A percentile compares a stretch with the other conserved stretches of the same genome.
These are phyloP conservation scores for Cerrena zonata DNA, from an alignment of 1,284 basidiomycete genomes.

Conservation along the genomic window DNA sequence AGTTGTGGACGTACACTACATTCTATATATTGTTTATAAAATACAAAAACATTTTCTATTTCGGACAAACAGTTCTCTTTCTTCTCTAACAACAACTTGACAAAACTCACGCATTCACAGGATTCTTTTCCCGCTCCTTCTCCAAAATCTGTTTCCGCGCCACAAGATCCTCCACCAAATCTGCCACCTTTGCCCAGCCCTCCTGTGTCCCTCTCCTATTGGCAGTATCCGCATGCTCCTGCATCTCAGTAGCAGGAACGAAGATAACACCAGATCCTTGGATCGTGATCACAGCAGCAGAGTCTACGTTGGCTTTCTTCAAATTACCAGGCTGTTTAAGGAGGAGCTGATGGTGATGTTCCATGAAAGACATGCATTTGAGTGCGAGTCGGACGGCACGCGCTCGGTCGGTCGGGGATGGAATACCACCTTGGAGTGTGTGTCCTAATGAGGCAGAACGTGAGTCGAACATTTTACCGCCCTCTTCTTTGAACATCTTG, in stretches of 20 bases:
- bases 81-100: too few species aligned
- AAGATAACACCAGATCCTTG: constrained; percentile 76
- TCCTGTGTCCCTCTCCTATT: constrained; percentile 74
- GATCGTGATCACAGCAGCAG: constrained; percentile 88
- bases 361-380: constrained; percentile 92
- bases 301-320: constrained; percentile 53
- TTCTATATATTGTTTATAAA: too few species aligned
- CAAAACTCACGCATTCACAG: too few species aligned
- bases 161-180: constrained; percentile 67
- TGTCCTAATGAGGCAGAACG: constrained; percentile 92
- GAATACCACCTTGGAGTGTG: constrained; percentile 91
- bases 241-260: constrained; percentile 81
- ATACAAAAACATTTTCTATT: too few species aligned
- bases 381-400: constrained; percentile 86
- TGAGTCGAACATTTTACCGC: constrained; percentile 86
- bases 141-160: constrained; percentile 51
- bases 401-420: constrained; percentile 89
- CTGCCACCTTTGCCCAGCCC: constrained; percentile 78
- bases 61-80: too few species aligned
- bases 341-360: constrained; percentile 64
- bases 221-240: constrained; percentile 83
- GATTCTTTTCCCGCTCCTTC: too few species aligned
- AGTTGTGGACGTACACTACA: too few species aligned
- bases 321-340: constrained; percentile 41
- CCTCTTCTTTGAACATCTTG: constrained; percentile 93